phyloP scores from a whole-genome alignment of 495 filamentous ascomycete species.

The Lophiostoma macrostomum region DNA sequence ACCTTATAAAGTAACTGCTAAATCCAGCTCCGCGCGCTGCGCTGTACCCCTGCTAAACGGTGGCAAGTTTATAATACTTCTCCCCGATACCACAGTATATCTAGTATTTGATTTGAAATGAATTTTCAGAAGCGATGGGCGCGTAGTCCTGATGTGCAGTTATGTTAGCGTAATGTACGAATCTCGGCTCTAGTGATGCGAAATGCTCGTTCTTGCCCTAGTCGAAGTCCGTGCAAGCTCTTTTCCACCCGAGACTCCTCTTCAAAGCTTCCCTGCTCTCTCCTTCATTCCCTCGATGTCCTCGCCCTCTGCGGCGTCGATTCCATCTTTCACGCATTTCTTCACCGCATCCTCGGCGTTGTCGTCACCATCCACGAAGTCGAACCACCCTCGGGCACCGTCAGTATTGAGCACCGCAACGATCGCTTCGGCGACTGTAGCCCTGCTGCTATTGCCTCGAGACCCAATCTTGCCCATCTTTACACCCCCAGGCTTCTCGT shows the following conservation, averaged over 20 bases:
- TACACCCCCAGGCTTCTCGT: constrained; percentile 56
- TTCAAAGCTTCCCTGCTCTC: constrained; percentile 44
- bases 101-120: too few relatives aligned
- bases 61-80: too few relatives aligned
- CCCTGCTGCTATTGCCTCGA: constrained; percentile 57
- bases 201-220: too few relatives aligned
- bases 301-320: constrained; percentile 67
- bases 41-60: too few relatives aligned
- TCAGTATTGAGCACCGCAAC: constrained; percentile 61
- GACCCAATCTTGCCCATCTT: constrained; percentile 61
- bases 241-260: background rate
- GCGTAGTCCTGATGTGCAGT: too few relatives aligned
- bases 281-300: constrained; percentile 47
- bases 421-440: constrained; percentile 67
- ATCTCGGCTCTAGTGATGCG: too few relatives aligned
- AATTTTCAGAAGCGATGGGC: too few relatives aligned
- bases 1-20: too few relatives aligned
- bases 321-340: constrained; percentile 57
- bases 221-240: too few relatives aligned
- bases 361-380: constrained; percentile 60
- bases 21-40: too few relatives aligned
- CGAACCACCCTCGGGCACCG: constrained; percentile 59
- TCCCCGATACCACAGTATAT: too few relatives aligned
- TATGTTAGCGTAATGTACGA: too few relatives aligned
- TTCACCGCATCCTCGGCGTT: constrained; percentile 60